Evolutionary conservation across 2,329 filamentous ascomycete species (phyloP).

Genomic region (Colletotrichum theobromicola): DNA sequence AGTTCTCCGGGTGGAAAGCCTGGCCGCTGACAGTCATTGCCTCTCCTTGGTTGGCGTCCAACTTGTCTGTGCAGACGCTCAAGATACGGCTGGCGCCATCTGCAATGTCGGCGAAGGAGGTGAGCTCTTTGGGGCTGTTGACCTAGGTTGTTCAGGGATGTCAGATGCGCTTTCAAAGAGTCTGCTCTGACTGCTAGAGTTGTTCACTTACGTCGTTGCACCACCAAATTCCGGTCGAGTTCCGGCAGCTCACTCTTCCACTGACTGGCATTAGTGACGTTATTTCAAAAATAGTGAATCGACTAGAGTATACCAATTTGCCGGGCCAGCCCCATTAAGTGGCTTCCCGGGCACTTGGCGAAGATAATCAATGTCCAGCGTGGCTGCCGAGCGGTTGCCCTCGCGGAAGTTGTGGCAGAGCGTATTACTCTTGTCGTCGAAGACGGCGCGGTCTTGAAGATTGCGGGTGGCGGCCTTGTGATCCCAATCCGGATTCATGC

Average conservation of each 20-base stretch:
- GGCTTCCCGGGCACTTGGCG: neutral
- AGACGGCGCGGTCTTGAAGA: neutral
- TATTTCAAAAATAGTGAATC: fast-evolving
- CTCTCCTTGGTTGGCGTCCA: neutral
- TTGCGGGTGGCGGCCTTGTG: neutral
- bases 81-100: slow-evolving; percentile 6
- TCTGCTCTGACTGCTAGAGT: neutral
- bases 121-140: neutral
- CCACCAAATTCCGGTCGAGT: slow-evolving; percentile 1
- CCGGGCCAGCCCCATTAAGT: slow-evolving; percentile 3
- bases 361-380: neutral
- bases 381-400: neutral
- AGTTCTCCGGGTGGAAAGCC: slow-evolving; percentile 1
- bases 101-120: slow-evolving; percentile 5
- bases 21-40: slow-evolving; percentile 10
- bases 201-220: neutral
- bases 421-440: neutral
- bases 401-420: slow-evolving; percentile 5
- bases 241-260: slow-evolving; percentile 6
- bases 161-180: neutral
- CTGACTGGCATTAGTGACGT: fast-evolving
- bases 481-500: neutral
- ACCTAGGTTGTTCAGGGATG: neutral
- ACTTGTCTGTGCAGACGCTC: slow-evolving; percentile 6
- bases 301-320: neutral